Base-by-base conservation (phyloP, 352 stramenopile genomes). In the Phytopythium sindhum region DNA sequence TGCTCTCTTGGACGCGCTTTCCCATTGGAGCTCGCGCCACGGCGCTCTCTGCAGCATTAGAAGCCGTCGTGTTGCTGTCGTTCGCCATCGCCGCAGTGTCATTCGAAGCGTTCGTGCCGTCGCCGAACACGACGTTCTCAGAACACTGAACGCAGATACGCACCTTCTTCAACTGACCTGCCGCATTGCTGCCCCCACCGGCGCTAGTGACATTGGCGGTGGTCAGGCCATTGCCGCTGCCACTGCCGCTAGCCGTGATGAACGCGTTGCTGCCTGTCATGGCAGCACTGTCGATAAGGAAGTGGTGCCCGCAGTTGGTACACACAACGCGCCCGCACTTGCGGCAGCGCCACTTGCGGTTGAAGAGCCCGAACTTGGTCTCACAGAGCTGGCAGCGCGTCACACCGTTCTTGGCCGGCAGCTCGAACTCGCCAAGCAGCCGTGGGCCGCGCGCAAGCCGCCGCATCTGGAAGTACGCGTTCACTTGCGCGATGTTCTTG, bases 311-410 rank as follows among this genome's bases (percentile, higher is more conserved):
- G 62, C 86, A 95, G n/a, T 68, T 62, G 1, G 75, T 82, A 60
- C 86, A 95, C 11, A 95, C 67, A 8, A 91, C 77, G 50, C 87
- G 81, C 12, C 81, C 84, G 58, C 86, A 94, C 59, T 92, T 92
- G 11, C 86, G 81, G 61, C 86, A 94, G 2, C 81, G 73, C 53
- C 69, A 78, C 57, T 87, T 75, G 33, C 86, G 80, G 45, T 86
- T 72, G 57, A 93, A 91, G 29, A 91, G 47, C 9, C 72, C 69
- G 55, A 93, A 91, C 23, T 76, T 74, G 29, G 63, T 73, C 19
- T 70, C 60, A 52, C 84, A 93, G 15, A 79, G 57, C 54, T 89
- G 70, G 57, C 84, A 93, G 6, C 70, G 70, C 10, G 53, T 50
- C 11, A 81, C 73, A 29, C 61, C 60, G 12, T 76, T 75, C 59